Conservation (phyloP, 2,329 filamentous ascomycete species). For the Drechslerella dactyloides region DNA sequence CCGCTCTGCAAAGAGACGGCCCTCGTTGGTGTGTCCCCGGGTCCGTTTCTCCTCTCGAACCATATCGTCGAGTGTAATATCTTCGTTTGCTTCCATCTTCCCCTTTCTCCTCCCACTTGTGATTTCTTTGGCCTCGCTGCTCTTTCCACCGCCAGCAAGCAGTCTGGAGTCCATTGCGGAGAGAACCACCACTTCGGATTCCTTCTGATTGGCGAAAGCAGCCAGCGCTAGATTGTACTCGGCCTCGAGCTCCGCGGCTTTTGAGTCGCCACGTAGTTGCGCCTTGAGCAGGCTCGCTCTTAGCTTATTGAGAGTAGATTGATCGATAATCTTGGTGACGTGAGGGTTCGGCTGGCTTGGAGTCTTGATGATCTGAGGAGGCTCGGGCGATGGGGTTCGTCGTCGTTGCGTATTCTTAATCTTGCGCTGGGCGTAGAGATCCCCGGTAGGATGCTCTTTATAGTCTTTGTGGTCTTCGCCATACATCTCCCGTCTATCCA, state of each 20-base stretch:
- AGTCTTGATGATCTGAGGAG: slow-evolving; percentile 66
- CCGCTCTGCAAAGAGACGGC: slow-evolving; percentile 80
- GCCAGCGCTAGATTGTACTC: slow-evolving; percentile 81
- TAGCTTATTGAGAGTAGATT: slow-evolving; percentile 82
- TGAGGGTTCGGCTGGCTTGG: slow-evolving; percentile 63
- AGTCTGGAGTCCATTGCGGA: slow-evolving; percentile 88
- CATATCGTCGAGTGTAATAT: slow-evolving; percentile 98
- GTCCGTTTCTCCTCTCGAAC: slow-evolving; percentile 90
- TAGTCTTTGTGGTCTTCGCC: slow-evolving; percentile 78
- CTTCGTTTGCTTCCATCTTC: slow-evolving; percentile 84
- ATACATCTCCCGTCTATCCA: slow-evolving; percentile 82
- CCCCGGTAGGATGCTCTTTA: slow-evolving; percentile 85
- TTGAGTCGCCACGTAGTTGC: slow-evolving; percentile 77
- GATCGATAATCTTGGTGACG: slow-evolving; percentile 68
- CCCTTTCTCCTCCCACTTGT: slow-evolving; percentile 85
- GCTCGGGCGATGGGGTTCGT: slow-evolving; percentile 58
- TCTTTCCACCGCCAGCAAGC: slow-evolving; percentile 70
- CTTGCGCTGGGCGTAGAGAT: slow-evolving; percentile 79
- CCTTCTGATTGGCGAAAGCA: slow-evolving; percentile 65
- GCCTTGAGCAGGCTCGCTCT: slow-evolving; percentile 97
- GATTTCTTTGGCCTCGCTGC: slow-evolving; percentile 78
- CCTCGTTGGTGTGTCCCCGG: slow-evolving; percentile 77
- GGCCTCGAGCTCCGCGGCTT: slow-evolving; percentile 76
- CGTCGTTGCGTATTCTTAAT: slow-evolving; percentile 60
- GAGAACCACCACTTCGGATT: slow-evolving; percentile 76